A percentile compares a stretch with the other conserved stretches of the same genome.
Conservation (phyloP, 2,329 filamentous ascomycete species). For the Apiospora malaysiana region DNA sequence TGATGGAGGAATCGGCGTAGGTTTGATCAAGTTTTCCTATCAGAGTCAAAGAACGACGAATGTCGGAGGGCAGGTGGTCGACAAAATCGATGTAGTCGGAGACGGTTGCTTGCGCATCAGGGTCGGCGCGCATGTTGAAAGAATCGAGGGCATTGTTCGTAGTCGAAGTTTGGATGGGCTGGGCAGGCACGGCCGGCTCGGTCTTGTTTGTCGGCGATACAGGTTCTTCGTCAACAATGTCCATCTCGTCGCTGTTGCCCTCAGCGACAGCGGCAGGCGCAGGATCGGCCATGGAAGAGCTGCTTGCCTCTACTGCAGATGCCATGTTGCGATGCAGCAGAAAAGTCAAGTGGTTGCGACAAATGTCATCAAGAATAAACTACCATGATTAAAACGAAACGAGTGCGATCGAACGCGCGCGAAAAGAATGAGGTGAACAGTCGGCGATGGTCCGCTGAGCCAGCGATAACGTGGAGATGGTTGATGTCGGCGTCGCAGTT, state of each 20-base stretch:
- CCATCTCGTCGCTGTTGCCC: slow-evolving; percentile 12
- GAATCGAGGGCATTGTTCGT: slow-evolving; percentile 47
- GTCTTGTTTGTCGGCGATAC: slow-evolving; percentile 38
- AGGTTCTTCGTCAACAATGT: slow-evolving; percentile 7
- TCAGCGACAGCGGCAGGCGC: not conserved
- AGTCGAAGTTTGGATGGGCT: slow-evolving; percentile 31
- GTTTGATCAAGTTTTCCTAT: slow-evolving; percentile 68
- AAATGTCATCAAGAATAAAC: not conserved
- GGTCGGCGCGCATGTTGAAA: slow-evolving; percentile 62
- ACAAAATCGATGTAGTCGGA: slow-evolving; percentile 74
- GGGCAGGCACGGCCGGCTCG: slow-evolving; percentile 37
- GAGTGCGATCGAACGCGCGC: not conserved
- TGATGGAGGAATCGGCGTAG: slow-evolving; percentile 61
- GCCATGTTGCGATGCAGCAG: slow-evolving; percentile 10
- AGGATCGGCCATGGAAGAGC: not conserved
- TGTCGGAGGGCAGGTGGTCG: slow-evolving; percentile 72
- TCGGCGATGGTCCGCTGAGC: not conserved
- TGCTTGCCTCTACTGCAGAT: not conserved
- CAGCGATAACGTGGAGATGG: not conserved
- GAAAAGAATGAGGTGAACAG: not conserved
- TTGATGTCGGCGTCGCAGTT: slow-evolving; percentile 4
- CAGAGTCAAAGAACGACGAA: slow-evolving; percentile 68
- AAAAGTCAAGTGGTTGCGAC: slow-evolving; percentile 13
- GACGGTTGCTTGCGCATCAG: slow-evolving; percentile 72
- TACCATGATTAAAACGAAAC: not conserved